Evolutionary conservation across 2,329 filamentous ascomycete species (phyloP), one percentile per base, ranked within the genome.

Genomic region (Sporothrix brasiliensis): DNA sequence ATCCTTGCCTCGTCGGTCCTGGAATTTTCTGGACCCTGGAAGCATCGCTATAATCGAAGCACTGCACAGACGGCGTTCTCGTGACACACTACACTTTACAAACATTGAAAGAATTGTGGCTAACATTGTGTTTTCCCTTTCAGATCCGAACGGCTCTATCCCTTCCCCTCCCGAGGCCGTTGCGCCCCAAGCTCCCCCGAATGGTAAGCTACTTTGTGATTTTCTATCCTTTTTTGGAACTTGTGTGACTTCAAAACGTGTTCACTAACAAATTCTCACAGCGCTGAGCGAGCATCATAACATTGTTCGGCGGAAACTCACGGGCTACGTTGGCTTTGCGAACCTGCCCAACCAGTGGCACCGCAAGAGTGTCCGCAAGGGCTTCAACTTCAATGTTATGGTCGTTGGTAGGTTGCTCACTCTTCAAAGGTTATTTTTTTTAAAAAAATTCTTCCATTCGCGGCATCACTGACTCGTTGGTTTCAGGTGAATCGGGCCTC

Each of bases 351-450:
- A 99, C 85, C 95, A 99, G 84, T 99, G 95, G 95, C 95, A 99
- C 87, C 94, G 95, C 83, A 99, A 99, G 91, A 97, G 94, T 89
- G 95, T 99, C 78, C 93, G 95, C 80, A 99, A 99, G 84, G 95
- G 95, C 73, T 99, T 99, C 89, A 99, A 98, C 88, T 99, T 99
- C 88, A 99, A 99, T 81, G 95, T 99, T 76, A 99, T 99, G 95
- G 95, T 99, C 83, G 95, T 99, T 83, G 95, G 95, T 98, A 87
- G 79, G 94, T 79, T 6, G 11, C 39, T 13, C 16, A n/a, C 16
- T 39, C 47, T 67, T 44, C 7, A 27, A 24, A 7, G 41, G 41
- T 19, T 13, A 13, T 13, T 52, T 19, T 39, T 16, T 24, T 24
- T 1, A 24, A 24, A 24, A 24, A 24, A 24, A 10, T 16, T 19